phyloP scores from a whole-genome alignment of 2,329 filamentous ascomycete genomes.

The Alternaria alternata region DNA sequence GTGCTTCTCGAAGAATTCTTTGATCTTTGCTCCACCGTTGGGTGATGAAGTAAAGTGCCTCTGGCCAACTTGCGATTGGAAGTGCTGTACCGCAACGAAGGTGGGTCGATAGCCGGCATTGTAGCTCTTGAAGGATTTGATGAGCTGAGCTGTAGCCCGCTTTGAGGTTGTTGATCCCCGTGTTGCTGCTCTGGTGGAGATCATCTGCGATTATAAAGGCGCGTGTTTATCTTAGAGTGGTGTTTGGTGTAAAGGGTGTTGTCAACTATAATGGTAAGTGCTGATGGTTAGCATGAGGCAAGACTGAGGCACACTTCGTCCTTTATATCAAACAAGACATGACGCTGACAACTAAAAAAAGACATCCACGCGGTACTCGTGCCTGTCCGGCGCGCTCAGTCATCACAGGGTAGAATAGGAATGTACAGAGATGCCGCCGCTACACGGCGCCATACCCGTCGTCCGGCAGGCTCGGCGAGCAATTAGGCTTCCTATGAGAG shows the following conservation, averaged over 20 bases:
- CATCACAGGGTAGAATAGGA: conserved; percentile 35
- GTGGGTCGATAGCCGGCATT: conserved; percentile 40
- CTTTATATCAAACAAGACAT: conserved; percentile 40
- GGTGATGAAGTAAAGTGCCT: conserved; percentile 54
- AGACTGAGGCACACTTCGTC: conserved; percentile 26
- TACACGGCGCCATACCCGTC: conserved; percentile 18
- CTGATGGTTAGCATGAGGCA: conserved; percentile 27
- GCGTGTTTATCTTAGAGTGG: conserved; percentile 11
- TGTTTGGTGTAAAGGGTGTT: conserved; percentile 4
- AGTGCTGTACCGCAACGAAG: conserved; percentile 44
- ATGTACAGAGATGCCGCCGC: conserved; percentile 13
- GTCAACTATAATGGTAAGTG: conserved; percentile 14
- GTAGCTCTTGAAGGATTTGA: conserved; percentile 49
- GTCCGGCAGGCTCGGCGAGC: conserved; percentile 14
- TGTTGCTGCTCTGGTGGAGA: conserved; percentile 35
- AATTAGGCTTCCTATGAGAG: conserved; percentile 11
- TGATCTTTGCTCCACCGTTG: conserved; percentile 43
- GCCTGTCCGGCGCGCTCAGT: conserved; percentile 18
- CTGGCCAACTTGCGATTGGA: conserved; percentile 27
- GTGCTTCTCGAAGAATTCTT: conserved; percentile 58
- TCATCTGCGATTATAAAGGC: conserved; percentile 32
- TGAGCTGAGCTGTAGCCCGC: conserved; percentile 48
- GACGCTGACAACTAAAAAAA: conserved; percentile 28
- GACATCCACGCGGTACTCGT: conserved; percentile 4
- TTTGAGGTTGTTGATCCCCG: conserved; percentile 44